Conservation (phyloP, 805 yeast species). For the Saturnispora silvae region DNA sequence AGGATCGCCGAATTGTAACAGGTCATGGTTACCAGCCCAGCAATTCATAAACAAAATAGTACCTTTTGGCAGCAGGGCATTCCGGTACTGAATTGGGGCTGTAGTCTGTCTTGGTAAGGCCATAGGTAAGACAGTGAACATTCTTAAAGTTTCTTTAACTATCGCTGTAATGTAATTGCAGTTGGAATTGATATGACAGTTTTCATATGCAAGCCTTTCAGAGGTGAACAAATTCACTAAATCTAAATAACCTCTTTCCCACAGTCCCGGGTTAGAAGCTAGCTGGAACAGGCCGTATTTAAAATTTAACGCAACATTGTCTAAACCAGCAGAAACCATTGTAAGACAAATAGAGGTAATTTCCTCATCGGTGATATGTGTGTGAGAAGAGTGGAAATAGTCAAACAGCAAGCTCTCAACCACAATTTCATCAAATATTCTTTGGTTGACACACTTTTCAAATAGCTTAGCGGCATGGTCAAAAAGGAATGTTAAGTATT, state of each 20-base stretch:
- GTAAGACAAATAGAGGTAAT: slow-evolving; percentile 52
- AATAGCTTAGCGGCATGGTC: slow-evolving; percentile 17
- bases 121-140: slow-evolving; percentile 57
- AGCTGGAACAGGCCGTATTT: slow-evolving; percentile 53
- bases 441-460: background rate
- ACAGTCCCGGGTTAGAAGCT: slow-evolving; percentile 26
- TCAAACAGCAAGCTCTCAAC: slow-evolving; percentile 20
- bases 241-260: slow-evolving; percentile 33
- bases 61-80: slow-evolving; percentile 39
- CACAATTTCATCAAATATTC: slow-evolving; percentile 1
- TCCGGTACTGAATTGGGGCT: slow-evolving; percentile 32
- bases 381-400: slow-evolving; percentile 15
- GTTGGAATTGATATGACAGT: slow-evolving; percentile 18
- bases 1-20: slow-evolving; percentile 32
- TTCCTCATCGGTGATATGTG: slow-evolving; percentile 9
- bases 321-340: slow-evolving; percentile 72
- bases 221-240: slow-evolving; percentile 28
- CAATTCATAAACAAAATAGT: slow-evolving; percentile 57
- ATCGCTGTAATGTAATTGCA: slow-evolving; percentile 48
- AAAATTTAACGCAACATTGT: slow-evolving; percentile 56
- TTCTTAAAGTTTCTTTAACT: slow-evolving; percentile 51
- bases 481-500: slow-evolving; percentile 34
- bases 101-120: slow-evolving; percentile 56
- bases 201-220: slow-evolving; percentile 18
- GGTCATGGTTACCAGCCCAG: slow-evolving; percentile 62